These are phyloP conservation scores for Oryza glumipatula DNA, from an alignment of 176 grass and related monocot species.

Conservation along the genomic window DNA sequence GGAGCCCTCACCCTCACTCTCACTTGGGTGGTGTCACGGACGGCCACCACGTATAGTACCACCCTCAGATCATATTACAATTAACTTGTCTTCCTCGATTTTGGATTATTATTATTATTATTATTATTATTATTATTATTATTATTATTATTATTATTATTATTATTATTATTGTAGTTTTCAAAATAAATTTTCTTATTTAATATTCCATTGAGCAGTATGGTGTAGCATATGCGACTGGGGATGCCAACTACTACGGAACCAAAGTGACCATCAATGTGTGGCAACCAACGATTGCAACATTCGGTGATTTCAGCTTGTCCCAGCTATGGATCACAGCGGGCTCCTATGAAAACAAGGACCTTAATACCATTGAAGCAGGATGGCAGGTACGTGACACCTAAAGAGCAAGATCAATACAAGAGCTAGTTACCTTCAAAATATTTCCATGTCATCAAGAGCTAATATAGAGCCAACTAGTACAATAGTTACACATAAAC, in stretches of 20 bases:
- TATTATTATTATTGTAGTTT: too few relatives aligned
- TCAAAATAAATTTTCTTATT: background rate
- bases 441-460: too few relatives aligned
- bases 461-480: too few relatives aligned
- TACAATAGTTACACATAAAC: too few relatives aligned
- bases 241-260: conserved; percentile 73
- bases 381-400: conserved; percentile 80
- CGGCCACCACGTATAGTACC: conserved; percentile 62
- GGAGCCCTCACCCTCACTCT: conserved; percentile 39
- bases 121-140: too few relatives aligned
- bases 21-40: too few relatives aligned
- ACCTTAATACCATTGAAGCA: conserved; percentile 92
- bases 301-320: conserved; percentile 80
- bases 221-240: conserved; percentile 76
- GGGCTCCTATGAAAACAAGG: conserved; percentile 63
- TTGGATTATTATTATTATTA: too few relatives aligned
- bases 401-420: background rate
- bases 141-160: too few relatives aligned
- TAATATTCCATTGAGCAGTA: conserved; percentile 47
- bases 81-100: too few relatives aligned
- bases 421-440: too few relatives aligned
- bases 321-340: conserved; percentile 85
- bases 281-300: conserved; percentile 70
- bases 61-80: too few relatives aligned
- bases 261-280: conserved; percentile 90